These are phyloP conservation scores for Arachnomyces sp. DNA, from an alignment of 2,329 filamentous ascomycete species.

Conservation along the genomic window DNA sequence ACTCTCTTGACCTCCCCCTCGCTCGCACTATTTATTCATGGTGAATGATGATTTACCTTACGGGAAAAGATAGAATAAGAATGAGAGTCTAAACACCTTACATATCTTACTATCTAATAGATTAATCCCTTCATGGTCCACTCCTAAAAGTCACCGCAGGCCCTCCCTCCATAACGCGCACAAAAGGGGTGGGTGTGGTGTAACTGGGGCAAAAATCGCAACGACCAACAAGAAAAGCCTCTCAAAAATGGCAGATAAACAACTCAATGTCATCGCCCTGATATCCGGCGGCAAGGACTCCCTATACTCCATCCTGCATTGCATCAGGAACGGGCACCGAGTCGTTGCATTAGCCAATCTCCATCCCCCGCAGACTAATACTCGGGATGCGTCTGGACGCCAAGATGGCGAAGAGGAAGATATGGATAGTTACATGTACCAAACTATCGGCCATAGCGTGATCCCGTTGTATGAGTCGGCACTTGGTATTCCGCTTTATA, in stretches of 20 bases:
- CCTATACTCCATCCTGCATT: slow-evolving; percentile 87
- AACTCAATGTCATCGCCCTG: slow-evolving; percentile 72
- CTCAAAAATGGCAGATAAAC: background rate
- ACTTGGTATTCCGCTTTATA: slow-evolving; percentile 74
- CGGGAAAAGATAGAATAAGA: no score
- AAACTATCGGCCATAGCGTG: slow-evolving; percentile 84
- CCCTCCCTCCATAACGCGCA: no score
- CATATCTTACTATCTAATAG: no score
- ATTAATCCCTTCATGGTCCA: no score
- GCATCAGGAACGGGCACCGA: slow-evolving; percentile 72
- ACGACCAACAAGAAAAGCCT: no score
- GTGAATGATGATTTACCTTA: no score
- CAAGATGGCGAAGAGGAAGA: slow-evolving; percentile 48
- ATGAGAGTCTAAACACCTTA: no score
- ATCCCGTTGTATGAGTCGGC: slow-evolving; percentile 77
- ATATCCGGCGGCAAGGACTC: slow-evolving; percentile 97
- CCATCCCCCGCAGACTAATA: slow-evolving; percentile 50
- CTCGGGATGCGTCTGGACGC: slow-evolving; percentile 6
- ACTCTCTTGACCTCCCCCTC: no score
- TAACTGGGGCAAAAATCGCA: no score
- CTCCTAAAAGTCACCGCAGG: no score
- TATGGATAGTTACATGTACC: slow-evolving; percentile 98
- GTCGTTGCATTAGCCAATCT: slow-evolving; percentile 86
- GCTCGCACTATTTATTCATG: no score
- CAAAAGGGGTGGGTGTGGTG: no score